These are phyloP conservation scores for Recurvomyces mirabilis DNA, from an alignment of 495 filamentous ascomycete genomes.

Conservation along the genomic window DNA sequence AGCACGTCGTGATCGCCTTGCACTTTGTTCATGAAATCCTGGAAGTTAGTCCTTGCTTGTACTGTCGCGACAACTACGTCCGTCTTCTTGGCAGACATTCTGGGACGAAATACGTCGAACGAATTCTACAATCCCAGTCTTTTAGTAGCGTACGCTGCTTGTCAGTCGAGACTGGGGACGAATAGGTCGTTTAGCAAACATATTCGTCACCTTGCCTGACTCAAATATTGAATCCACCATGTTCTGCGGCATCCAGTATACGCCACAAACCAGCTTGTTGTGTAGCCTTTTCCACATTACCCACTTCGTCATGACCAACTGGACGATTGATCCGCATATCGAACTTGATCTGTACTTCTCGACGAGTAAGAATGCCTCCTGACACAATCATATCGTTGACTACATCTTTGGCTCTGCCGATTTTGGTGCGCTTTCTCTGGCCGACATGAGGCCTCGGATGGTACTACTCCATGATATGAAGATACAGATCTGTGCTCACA, in stretches of 20 bases:
- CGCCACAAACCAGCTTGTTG: constrained; percentile 61
- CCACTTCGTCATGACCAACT: constrained; percentile 50
- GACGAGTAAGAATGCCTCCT: constrained; percentile 14
- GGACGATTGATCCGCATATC: constrained; percentile 68
- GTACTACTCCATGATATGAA: constrained; percentile 57
- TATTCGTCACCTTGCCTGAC: too few relatives aligned
- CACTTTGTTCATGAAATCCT: too few relatives aligned
- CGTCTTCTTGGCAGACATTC: too few relatives aligned
- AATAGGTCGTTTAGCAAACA: too few relatives aligned
- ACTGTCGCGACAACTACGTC: too few relatives aligned
- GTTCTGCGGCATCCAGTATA: constrained; percentile 57
- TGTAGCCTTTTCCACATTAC: constrained; percentile 48
- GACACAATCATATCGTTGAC: constrained; percentile 20
- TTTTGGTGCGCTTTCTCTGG: constrained; percentile 39
- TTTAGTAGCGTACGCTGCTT: too few relatives aligned
- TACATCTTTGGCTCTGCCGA: constrained; percentile 13
- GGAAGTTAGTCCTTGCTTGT: too few relatives aligned
- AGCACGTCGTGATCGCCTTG: too few relatives aligned
- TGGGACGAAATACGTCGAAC: too few relatives aligned
- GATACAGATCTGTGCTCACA: constrained; percentile 54
- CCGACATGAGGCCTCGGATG: constrained; percentile 65
- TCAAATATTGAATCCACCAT: constrained; percentile 61
- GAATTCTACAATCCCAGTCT: too few relatives aligned
- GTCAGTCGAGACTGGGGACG: too few relatives aligned
- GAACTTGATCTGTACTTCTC: constrained; percentile 35